Conservation (phyloP, 176 grass and related monocot genomes). For the Microstegium vimineum region DNA sequence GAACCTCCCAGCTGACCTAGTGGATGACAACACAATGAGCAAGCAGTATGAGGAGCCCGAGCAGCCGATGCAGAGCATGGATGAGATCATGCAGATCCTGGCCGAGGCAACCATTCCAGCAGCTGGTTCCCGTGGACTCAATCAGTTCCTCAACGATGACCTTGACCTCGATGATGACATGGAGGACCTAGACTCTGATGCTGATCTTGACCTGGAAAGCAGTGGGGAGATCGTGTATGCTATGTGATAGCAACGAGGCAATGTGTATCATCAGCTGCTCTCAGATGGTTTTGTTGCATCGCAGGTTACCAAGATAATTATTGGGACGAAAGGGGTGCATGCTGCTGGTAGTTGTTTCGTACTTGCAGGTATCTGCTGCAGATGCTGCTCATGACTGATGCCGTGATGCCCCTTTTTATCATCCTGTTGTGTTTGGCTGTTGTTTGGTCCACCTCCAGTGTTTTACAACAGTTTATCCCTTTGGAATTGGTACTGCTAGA, state of each 20-base stretch:
- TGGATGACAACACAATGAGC: constrained; percentile 73
- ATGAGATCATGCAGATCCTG: constrained; percentile 94
- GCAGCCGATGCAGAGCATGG: constrained; percentile 77
- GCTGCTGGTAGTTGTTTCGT: neutral
- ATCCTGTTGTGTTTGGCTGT: neutral
- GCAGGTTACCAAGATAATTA: neutral
- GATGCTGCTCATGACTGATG: neutral
- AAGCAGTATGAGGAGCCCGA: constrained; percentile 78
- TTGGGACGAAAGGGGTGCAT: neutral
- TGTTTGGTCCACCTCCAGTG: constrained; percentile 18
- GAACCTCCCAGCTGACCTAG: constrained; percentile 72
- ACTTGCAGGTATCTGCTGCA: neutral
- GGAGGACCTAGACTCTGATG: constrained; percentile 84
- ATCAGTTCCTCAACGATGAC: constrained; percentile 62
- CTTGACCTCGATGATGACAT: constrained; percentile 87
- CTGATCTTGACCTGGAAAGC: constrained; percentile 81
- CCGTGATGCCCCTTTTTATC: neutral
- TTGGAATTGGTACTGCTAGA: constrained; percentile 19
- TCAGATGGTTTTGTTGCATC: neutral
- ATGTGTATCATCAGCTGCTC: neutral
- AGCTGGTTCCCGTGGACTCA: constrained; percentile 47
- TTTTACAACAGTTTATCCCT: constrained; percentile 22
- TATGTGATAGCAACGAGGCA: constrained; percentile 33
- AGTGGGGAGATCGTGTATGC: constrained; percentile 91
- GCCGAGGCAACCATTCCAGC: constrained; percentile 78